Conservation (phyloP, 345 rosid species). For the Diplotaxis tenuifolia region DNA sequence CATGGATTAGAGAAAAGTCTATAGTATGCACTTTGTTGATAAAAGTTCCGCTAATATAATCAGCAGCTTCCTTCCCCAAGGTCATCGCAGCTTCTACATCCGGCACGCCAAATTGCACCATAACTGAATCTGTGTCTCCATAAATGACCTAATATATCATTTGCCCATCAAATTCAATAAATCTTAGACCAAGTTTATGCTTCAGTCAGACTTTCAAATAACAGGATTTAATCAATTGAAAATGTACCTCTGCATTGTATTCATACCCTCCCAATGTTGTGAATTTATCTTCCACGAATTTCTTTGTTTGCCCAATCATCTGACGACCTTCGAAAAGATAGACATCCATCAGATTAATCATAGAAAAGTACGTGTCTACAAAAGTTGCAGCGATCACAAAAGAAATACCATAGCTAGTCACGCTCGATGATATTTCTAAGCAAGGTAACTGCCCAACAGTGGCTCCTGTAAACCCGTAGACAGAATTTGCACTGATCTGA, state of each 20-base stretch:
- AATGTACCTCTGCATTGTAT: conserved; percentile 79
- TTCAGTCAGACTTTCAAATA: conserved; percentile 9
- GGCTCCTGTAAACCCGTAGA: conserved; percentile 97
- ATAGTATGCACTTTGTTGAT: conserved; percentile 52
- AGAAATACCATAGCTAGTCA: conserved; percentile 90
- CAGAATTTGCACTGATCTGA: conserved; percentile 97
- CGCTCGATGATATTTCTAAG: conserved; percentile 93
- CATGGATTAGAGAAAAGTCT: conserved; percentile 8
- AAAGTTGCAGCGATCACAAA: conserved; percentile 11
- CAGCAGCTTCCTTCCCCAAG: conserved; percentile 97
- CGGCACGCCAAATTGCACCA: conserved; percentile 95
- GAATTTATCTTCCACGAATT: conserved; percentile 86
- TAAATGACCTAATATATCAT: conserved; percentile 69
- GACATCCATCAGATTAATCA: conserved; percentile 31
- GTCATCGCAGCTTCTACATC: conserved; percentile 80
- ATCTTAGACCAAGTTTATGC: background rate
- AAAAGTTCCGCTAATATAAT: conserved; percentile 78
- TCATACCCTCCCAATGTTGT: conserved; percentile 70
- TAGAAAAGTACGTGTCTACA: background rate
- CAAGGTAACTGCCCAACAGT: conserved; percentile 92
- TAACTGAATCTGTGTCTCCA: conserved; percentile 98
- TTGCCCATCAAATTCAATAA: conserved; percentile 5
- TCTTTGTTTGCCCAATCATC: conserved; percentile 97
- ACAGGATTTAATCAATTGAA: conserved; percentile 4
- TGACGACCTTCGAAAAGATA: conserved; percentile 68